These are phyloP conservation scores for Starmerella geochares DNA, from an alignment of 805 yeast genomes.

Conservation along the genomic window DNA sequence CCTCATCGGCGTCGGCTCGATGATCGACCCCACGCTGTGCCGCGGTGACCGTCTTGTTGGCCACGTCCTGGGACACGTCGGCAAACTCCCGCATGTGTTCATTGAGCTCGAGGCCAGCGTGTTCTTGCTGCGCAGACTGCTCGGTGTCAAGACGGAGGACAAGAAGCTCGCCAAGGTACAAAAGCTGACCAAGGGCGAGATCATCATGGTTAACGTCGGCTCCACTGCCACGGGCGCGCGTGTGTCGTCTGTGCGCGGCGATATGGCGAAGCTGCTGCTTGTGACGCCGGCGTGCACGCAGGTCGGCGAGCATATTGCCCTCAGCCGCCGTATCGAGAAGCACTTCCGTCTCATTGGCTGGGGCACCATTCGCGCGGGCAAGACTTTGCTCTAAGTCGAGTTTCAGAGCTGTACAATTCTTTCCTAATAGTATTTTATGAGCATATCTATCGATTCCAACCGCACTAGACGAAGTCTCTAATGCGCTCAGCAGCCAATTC, in stretches of 20 bases:
- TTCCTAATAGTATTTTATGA: slow-evolving; percentile 3
- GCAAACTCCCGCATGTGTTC: slow-evolving; percentile 89
- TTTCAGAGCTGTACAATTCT: neutral
- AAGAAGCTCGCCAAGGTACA: slow-evolving; percentile 95
- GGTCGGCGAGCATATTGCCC: slow-evolving; percentile 93
- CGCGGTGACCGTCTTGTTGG: slow-evolving; percentile 99
- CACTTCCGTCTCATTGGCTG: slow-evolving; percentile 99
- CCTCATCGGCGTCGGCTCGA: slow-evolving; percentile 97
- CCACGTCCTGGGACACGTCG: slow-evolving; percentile 97
- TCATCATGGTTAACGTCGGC: slow-evolving; percentile 97
- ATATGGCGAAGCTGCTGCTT: slow-evolving; percentile 95
- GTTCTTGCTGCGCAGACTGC: slow-evolving; percentile 87
- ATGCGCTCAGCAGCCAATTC: too few relatives aligned
- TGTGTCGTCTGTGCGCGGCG: slow-evolving; percentile 95
- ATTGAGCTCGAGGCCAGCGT: slow-evolving; percentile 96
- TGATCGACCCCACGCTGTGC: slow-evolving; percentile 96
- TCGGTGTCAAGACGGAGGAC: slow-evolving; percentile 98
- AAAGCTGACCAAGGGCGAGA: slow-evolving; percentile 87
- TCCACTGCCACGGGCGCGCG: slow-evolving; percentile 99
- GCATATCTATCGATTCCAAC: neutral
- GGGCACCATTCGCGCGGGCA: slow-evolving; percentile 83
- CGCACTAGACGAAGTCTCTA: too few relatives aligned
- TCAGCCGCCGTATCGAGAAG: slow-evolving; percentile 97
- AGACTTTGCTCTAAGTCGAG: neutral
- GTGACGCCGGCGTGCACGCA: slow-evolving; percentile 99